phyloP scores from a whole-genome alignment of 495 filamentous ascomycete genomes.

The Xylaria longipes region DNA sequence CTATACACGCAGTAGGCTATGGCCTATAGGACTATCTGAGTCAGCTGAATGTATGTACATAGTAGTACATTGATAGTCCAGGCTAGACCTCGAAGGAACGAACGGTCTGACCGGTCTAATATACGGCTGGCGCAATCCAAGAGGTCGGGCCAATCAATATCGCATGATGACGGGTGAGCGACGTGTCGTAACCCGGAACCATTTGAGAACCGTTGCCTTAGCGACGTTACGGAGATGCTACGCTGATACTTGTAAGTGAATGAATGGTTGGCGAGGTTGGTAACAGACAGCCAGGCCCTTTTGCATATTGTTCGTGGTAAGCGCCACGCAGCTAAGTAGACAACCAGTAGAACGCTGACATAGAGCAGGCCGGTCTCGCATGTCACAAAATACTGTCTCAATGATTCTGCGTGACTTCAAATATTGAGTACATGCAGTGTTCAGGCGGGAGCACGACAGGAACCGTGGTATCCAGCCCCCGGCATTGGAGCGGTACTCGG shows the following conservation, averaged over 20 bases:
- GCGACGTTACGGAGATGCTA: conserved; percentile 12
- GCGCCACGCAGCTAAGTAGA: not conserved
- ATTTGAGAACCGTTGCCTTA: conserved; percentile 3
- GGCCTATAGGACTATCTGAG: conserved; percentile 1
- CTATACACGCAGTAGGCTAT: not conserved
- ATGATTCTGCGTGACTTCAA: not conserved
- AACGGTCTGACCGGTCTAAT: not conserved
- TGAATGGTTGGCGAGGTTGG: conserved; percentile 19
- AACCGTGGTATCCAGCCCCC: not conserved
- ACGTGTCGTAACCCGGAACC: conserved; percentile 1
- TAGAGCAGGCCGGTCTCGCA: not conserved
- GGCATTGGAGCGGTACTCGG: not conserved
- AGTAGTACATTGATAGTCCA: not conserved
- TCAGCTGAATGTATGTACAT: conserved; percentile 22
- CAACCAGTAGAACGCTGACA: not conserved
- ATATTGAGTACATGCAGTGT: not conserved
- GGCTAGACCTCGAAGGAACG: not conserved
- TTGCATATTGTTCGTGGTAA: not conserved
- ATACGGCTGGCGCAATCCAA: not conserved
- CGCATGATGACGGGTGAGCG: not conserved
- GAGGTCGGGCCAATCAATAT: conserved; percentile 6
- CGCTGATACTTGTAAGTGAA: conserved; percentile 22
- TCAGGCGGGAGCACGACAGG: not conserved
- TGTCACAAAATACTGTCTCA: not conserved
- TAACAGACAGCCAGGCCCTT: not conserved